A percentile compares a stretch with the other conserved stretches of the same genome.
phyloP scores from a whole-genome alignment of 176 grass and related monocot genomes.

The Bothriochloa decipiens region DNA sequence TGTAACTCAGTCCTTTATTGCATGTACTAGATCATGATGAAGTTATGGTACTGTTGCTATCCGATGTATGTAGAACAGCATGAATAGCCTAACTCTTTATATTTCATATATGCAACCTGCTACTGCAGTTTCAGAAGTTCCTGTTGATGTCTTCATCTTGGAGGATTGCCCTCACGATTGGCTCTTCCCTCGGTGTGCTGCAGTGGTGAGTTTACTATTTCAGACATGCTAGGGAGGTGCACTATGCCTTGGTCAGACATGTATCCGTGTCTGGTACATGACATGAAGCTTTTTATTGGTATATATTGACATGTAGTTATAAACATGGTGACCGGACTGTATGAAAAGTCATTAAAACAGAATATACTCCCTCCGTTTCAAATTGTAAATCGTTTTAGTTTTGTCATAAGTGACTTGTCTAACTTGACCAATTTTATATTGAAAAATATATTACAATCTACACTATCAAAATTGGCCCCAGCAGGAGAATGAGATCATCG shows the following conservation, averaged over 20 bases:
- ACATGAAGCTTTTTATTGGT: not conserved
- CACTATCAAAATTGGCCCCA: not conserved
- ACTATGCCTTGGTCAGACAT: not conserved
- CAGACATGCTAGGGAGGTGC: slow-evolving; percentile 11
- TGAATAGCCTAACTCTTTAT: slow-evolving; percentile 15
- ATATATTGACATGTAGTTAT: not conserved
- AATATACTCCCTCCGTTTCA: not conserved
- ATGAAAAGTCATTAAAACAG: not conserved
- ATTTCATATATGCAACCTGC: slow-evolving; percentile 37
- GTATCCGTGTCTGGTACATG: not conserved
- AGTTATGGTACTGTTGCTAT: slow-evolving; percentile 19
- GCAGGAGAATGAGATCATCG: not conserved
- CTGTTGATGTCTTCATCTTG: slow-evolving; percentile 81
- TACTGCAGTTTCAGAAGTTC: slow-evolving; percentile 77
- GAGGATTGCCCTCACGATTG: slow-evolving; percentile 98
- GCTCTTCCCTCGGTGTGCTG: slow-evolving; percentile 86
- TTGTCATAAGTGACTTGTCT: not conserved
- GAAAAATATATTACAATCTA: not conserved
- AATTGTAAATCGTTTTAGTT: not conserved
- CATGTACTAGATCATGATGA: not conserved
- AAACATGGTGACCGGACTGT: not conserved
- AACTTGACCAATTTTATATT: not conserved
- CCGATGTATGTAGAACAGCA: slow-evolving; percentile 23
- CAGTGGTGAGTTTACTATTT: slow-evolving; percentile 74
- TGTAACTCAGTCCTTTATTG: slow-evolving; percentile 15